phyloP scores from a whole-genome alignment of 768 basidiomycete species.

The Clathrus columnatus region DNA sequence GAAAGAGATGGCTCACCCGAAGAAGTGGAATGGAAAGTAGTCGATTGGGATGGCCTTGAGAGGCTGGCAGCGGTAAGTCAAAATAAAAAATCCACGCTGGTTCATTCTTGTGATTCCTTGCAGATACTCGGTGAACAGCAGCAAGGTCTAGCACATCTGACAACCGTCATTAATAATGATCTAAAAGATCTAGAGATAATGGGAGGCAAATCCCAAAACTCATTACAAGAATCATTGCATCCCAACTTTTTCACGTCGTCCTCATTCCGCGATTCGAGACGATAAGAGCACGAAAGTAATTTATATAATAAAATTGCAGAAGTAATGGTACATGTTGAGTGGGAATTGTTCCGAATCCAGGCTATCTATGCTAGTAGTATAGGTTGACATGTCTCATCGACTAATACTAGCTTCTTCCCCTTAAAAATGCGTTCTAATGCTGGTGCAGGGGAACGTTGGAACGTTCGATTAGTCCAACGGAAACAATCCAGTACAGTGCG shows the following conservation, averaged over 20 bases:
- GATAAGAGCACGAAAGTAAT: neutral
- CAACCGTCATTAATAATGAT: conserved; percentile 58
- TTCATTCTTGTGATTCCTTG: neutral
- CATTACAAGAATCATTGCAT: neutral
- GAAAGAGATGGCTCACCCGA: conserved; percentile 33
- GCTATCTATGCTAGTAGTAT: conserved; percentile 1
- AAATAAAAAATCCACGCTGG: neutral
- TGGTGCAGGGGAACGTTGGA: neutral
- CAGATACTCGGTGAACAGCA: conserved; percentile 75
- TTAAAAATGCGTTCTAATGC: conserved; percentile 1
- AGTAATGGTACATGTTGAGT: too few relatives aligned
- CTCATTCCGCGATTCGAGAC: neutral
- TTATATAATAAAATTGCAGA: too few relatives aligned
- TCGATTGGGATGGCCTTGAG: conserved; percentile 74
- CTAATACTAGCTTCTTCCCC: neutral
- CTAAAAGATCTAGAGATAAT: conserved; percentile 61
- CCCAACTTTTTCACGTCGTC: neutral
- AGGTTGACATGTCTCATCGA: conserved; percentile 7
- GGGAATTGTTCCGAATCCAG: too few relatives aligned
- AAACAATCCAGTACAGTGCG: conserved; percentile 7
- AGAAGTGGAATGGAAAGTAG: conserved; percentile 66
- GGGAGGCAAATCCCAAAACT: conserved; percentile 3
- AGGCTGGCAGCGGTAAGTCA: conserved; percentile 61
- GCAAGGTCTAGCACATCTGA: conserved; percentile 70
- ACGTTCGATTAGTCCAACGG: conserved; percentile 2